phyloP scores from a whole-genome alignment of 2,329 filamentous ascomycete genomes.

The Sarocladium brachiariae region DNA sequence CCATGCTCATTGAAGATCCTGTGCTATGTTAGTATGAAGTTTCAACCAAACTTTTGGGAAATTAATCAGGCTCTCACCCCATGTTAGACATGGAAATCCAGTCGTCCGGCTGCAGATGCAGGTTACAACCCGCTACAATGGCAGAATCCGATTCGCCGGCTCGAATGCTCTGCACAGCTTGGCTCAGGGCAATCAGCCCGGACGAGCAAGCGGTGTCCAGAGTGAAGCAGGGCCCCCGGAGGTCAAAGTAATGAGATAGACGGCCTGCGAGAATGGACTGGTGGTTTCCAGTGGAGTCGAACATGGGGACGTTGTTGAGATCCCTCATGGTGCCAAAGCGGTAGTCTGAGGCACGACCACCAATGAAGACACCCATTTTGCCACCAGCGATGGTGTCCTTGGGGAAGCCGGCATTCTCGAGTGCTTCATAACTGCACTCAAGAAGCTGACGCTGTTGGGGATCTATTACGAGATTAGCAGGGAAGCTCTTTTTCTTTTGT shows the following conservation, averaged over 20 bases:
- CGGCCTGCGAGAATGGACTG: constrained; percentile 37
- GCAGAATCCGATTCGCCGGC: constrained; percentile 37
- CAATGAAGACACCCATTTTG: constrained; percentile 44
- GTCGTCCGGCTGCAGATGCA: constrained; percentile 3
- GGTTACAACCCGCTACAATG: constrained; percentile 36
- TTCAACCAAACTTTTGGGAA: constrained; percentile 34
- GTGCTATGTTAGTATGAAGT: not conserved
- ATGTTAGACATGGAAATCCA: not conserved
- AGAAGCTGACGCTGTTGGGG: constrained; percentile 47
- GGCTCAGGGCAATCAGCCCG: constrained; percentile 22
- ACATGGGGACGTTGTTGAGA: constrained; percentile 38
- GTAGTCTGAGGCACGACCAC: constrained; percentile 41
- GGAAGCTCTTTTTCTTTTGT: no score
- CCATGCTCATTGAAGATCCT: constrained; percentile 5
- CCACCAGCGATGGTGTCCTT: constrained; percentile 39
- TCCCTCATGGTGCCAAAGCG: constrained; percentile 38
- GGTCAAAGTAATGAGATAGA: constrained; percentile 41
- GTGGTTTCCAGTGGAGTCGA: constrained; percentile 37
- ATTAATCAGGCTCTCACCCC: constrained; percentile 23
- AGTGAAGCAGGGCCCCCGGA: constrained; percentile 29
- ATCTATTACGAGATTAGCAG: constrained; percentile 24
- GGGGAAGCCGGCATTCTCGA: constrained; percentile 45
- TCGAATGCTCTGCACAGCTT: constrained; percentile 26
- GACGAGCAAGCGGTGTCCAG: constrained; percentile 33
- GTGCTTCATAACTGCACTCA: constrained; percentile 47